These are phyloP conservation scores for Xylaria multiplex DNA, from an alignment of 2,329 filamentous ascomycete species.

Conservation along the genomic window DNA sequence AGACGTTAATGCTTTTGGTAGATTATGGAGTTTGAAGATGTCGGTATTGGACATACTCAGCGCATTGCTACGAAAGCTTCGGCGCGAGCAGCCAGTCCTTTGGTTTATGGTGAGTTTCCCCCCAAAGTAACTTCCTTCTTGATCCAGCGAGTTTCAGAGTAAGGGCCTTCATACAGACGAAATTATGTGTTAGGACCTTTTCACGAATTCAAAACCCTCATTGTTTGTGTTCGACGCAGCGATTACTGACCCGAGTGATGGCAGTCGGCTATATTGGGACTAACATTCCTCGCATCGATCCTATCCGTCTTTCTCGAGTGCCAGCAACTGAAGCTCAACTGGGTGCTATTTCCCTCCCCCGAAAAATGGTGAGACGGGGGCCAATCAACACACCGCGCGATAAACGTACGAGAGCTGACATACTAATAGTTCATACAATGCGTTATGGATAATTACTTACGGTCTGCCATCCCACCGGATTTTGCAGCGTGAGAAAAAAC, in stretches of 20 bases:
- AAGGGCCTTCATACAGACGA: no score
- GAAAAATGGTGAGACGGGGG: slow-evolving; percentile 13
- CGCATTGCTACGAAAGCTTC: slow-evolving; percentile 4
- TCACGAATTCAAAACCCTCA: no score
- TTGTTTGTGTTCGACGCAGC: no score
- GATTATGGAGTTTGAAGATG: slow-evolving; percentile 39
- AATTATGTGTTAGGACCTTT: no score
- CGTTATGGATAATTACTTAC: slow-evolving; percentile 36
- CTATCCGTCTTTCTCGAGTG: slow-evolving; percentile 38
- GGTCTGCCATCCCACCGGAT: slow-evolving; percentile 15
- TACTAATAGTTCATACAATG: slow-evolving; percentile 15
- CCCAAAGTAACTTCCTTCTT: no score
- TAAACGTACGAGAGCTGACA: background rate
- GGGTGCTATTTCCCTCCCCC: slow-evolving; percentile 23
- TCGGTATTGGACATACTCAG: slow-evolving; percentile 28
- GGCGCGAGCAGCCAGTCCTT: slow-evolving; percentile 8
- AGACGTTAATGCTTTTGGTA: slow-evolving; percentile 10
- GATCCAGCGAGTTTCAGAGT: no score
- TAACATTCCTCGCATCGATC: slow-evolving; percentile 32
- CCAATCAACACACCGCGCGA: background rate
- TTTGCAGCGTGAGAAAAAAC: background rate
- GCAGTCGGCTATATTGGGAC: slow-evolving; percentile 21
- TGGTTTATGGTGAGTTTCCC: background rate
- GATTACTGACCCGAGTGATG: no score
- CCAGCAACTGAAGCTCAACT: slow-evolving; percentile 26